Conservation (phyloP, 257 asterid species). For the Solanum etuberosum region DNA sequence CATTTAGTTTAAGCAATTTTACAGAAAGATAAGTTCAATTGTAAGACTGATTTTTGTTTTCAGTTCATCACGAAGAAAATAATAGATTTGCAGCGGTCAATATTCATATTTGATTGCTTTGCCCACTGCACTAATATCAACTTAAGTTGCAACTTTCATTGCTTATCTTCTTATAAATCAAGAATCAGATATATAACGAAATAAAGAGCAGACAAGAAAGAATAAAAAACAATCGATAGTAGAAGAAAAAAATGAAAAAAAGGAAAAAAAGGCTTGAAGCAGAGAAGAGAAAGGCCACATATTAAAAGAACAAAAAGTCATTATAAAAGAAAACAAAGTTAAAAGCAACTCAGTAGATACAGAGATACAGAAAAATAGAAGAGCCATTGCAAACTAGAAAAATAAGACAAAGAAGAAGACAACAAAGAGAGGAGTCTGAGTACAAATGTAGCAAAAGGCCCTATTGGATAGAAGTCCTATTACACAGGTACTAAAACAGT, state of each 20-base stretch:
- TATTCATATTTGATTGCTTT: not conserved
- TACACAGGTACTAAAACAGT: too few relatives aligned
- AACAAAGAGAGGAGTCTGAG: not conserved
- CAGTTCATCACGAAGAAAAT: not conserved
- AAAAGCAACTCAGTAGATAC: not conserved
- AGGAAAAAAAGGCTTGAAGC: not conserved
- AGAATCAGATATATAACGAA: not conserved
- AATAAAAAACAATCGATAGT: not conserved
- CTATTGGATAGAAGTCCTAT: too few relatives aligned
- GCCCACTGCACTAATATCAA: not conserved
- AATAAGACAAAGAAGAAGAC: not conserved
- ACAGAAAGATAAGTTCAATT: too few relatives aligned
- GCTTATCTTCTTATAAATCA: not conserved
- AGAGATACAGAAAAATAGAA: not conserved
- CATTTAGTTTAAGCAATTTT: too few relatives aligned
- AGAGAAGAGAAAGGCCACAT: not conserved
- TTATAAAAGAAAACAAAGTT: not conserved
- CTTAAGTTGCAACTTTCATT: not conserved
- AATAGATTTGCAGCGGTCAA: not conserved
- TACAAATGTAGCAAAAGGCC: not conserved
- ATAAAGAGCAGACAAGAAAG: not conserved
- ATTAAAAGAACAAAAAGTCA: not conserved
- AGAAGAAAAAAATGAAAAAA: not conserved
- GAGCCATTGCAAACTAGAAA: not conserved
- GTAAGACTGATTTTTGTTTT: too few relatives aligned